Evolutionary conservation across 192 early-diverging fungal species (phyloP).

Genomic region (Ambispora gerdemannii): DNA sequence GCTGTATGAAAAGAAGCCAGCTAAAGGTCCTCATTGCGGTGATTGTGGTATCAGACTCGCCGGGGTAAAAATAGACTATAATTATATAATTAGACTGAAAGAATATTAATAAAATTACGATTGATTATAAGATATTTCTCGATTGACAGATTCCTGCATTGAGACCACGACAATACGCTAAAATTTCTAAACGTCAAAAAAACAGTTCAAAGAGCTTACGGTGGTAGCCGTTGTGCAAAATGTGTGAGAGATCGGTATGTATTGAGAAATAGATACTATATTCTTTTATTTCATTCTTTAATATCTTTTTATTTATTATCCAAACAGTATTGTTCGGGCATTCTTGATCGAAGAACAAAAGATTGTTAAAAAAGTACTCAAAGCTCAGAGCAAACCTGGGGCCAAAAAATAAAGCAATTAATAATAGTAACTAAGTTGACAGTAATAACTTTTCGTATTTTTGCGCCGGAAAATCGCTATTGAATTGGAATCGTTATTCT

Average conservation of each 20-base stretch:
- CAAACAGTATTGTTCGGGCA: constrained; percentile 89
- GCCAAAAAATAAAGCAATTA: constrained; percentile 16
- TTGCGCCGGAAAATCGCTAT: too few relatives aligned
- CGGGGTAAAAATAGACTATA: constrained; percentile 55
- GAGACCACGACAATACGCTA: constrained; percentile 87
- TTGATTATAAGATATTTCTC: background rate
- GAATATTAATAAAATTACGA: constrained; percentile 26
- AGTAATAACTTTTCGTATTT: constrained; percentile 4
- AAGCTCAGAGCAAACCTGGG: constrained; percentile 57
- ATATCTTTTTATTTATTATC: constrained; percentile 24
- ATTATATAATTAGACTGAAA: constrained; percentile 12
- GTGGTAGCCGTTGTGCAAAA: constrained; percentile 89
- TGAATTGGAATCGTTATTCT: too few relatives aligned
- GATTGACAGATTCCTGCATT: constrained; percentile 73
- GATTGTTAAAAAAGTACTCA: constrained; percentile 99
- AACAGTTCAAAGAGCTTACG: constrained; percentile 92
- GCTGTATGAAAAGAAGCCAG: constrained; percentile 91
- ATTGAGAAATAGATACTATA: constrained; percentile 35
- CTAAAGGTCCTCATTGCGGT: constrained; percentile 90
- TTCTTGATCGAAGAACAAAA: constrained; percentile 99
- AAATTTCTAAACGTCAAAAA: constrained; percentile 91
- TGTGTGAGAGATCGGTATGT: constrained; percentile 76
- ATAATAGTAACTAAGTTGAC: background rate
- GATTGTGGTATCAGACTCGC: constrained; percentile 90
- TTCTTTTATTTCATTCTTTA: background rate